Evolutionary conservation across 208 protist genomes (phyloP).

Genomic region (Blastocrithidia nonstop): DNA sequence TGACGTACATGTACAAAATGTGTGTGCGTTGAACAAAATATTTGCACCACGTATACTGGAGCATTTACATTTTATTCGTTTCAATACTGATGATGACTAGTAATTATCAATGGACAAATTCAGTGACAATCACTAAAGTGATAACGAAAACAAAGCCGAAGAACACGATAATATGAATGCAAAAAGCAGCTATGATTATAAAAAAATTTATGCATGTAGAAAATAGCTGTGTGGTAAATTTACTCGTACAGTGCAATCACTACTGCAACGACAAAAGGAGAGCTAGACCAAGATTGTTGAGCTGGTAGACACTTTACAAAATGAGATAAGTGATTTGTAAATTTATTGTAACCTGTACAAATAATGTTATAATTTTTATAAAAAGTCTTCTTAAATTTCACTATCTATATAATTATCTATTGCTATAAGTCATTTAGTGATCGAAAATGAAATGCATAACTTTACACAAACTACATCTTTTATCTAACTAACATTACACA

Average conservation of each 20-base stretch:
- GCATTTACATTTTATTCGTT: no score
- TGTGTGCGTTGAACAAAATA: no score
- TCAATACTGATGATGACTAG: no score
- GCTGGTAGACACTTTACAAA: constrained; percentile 29
- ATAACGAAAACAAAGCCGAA: background rate
- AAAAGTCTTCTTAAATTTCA: no score
- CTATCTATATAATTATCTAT: no score
- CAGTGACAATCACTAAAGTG: background rate
- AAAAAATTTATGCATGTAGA: constrained; percentile 11
- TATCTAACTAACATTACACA: no score
- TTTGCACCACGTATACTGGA: no score
- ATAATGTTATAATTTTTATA: constrained; percentile 1
- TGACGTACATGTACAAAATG: no score
- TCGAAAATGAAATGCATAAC: no score
- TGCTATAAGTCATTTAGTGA: no score
- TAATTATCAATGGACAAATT: background rate
- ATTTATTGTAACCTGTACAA: constrained; percentile 1
- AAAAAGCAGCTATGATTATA: constrained; percentile 1
- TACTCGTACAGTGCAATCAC: constrained; percentile 1
- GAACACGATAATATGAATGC: background rate
- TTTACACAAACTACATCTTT: no score
- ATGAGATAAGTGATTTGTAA: constrained; percentile 19
- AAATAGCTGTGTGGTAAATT: constrained; percentile 13
- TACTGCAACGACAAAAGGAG: constrained; percentile 8
- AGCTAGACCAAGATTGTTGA: constrained; percentile 13